Base-by-base conservation (phyloP, 164 flowering plant species). In the Pachysandra terminalis region DNA sequence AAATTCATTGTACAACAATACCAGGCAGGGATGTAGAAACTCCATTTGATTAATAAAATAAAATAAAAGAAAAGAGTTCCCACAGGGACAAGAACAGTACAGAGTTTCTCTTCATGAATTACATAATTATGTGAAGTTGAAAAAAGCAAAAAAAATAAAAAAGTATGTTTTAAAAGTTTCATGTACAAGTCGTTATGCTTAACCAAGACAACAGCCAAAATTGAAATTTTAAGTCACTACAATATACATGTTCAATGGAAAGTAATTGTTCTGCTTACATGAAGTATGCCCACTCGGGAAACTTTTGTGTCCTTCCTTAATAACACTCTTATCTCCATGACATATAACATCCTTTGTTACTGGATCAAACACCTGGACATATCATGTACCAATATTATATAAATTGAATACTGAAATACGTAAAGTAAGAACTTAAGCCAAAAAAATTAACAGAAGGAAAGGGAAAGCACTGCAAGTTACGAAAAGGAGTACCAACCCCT, bases 201-300 rank as follows among this genome's bases (percentile, higher is more conserved):
- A 45, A 45, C 51, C 17, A 45, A 45, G 17, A 45, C 51, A 45
- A 13, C 51, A n/a, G 9, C 4, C 6, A 45, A 32, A 32, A n/a
- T n/a, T n/a, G n/a, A n/a, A n/a, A n/a, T n/a, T n/a, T n/a, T n/a
- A n/a, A n/a, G n/a, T n/a, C n/a, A n/a, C n/a, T 45, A 45, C 51
- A 45, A 5, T 10, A 45, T 12, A 45, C 10, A 45, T 15, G 51
- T 10, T 45, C 26, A 55, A n/a, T 24, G 21, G 58, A 56, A 48
- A 62, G 45, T 54, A 27, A 45, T 53, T 19, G 24, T 24, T 13
- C 45, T 45, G 60, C 90, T 89, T 83, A 90, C 97, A 86, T 35
- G 97, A 92, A 59, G 98, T 87, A 75, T 90, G 94, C 21, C 98
- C 98, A 72, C 98, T 93, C 7, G 98, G 98, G 66, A 93, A 93